Evolutionary conservation across 2,329 filamentous ascomycete species (phyloP).

Genomic region (Claviceps maximensis): DNA sequence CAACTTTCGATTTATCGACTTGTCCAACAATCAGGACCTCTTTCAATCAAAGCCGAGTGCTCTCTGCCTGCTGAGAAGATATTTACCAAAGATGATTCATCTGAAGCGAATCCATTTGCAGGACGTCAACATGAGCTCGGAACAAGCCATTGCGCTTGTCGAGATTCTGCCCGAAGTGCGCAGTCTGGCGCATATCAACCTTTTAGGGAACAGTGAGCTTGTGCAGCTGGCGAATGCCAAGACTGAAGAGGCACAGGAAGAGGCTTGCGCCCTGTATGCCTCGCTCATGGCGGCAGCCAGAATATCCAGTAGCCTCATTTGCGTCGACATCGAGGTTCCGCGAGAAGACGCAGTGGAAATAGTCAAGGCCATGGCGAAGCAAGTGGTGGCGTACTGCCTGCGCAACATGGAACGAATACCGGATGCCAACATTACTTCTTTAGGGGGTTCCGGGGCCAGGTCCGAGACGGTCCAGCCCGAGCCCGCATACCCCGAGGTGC

Average conservation of each 20-base stretch:
- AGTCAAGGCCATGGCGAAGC: constrained; percentile 81
- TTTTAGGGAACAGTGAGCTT: constrained; percentile 69
- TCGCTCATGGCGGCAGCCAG: constrained; percentile 80
- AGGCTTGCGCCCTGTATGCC: constrained; percentile 86
- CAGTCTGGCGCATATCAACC: constrained; percentile 70
- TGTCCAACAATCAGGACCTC: constrained; percentile 77
- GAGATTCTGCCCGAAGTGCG: constrained; percentile 80
- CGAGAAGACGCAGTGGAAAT: constrained; percentile 72
- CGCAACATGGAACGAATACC: constrained; percentile 77
- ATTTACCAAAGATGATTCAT: constrained; percentile 52
- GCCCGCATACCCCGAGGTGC: constrained; percentile 56
- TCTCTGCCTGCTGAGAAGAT: constrained; percentile 54
- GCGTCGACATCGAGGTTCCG: constrained; percentile 84
- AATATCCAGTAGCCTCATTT: constrained; percentile 71
- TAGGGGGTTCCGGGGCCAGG: constrained; percentile 25
- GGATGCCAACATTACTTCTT: constrained; percentile 42
- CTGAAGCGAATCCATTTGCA: constrained; percentile 78
- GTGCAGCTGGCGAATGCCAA: constrained; percentile 58
- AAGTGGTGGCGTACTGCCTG: constrained; percentile 88
- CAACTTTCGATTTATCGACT: constrained; percentile 75
- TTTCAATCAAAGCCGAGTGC: constrained; percentile 65
- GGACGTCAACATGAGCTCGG: constrained; percentile 70
- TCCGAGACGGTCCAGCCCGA: constrained; percentile 15
- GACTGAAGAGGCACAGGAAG: constrained; percentile 72
- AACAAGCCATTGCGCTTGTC: constrained; percentile 80